A percentile compares a stretch with the other conserved stretches of the same genome.
Evolutionary conservation across 2,329 filamentous ascomycete genomes (phyloP).

Genomic region (Monilinia aucupariae): DNA sequence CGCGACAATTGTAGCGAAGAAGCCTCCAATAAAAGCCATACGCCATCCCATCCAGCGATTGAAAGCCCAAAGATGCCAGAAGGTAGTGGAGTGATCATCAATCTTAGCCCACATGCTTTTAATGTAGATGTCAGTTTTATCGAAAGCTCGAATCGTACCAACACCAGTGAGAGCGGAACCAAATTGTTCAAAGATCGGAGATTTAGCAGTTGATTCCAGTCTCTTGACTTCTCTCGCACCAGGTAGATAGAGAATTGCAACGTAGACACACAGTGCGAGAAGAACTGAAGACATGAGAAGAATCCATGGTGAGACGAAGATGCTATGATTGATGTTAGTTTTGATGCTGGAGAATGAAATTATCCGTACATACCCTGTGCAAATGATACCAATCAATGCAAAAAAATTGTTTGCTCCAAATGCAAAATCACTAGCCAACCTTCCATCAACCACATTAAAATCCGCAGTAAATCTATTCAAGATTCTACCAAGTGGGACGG

Average conservation of each 20-base stretch:
- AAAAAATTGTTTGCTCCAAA: conserved; percentile 57
- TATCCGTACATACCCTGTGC: conserved; percentile 50
- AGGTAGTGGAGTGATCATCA: conserved; percentile 61
- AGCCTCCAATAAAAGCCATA: conserved; percentile 62
- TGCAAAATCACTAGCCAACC: conserved; percentile 57
- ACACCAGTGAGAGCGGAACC: conserved; percentile 67
- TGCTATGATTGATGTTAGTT: conserved; percentile 29
- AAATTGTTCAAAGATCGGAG: conserved; percentile 76
- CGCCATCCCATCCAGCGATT: conserved; percentile 74
- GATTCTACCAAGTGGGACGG: conserved; percentile 69
- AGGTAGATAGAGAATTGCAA: conserved; percentile 59
- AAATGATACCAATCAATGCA: conserved; percentile 58
- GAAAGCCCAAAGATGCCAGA: conserved; percentile 65
- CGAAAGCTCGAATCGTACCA: conserved; percentile 69
- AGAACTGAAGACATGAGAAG: conserved; percentile 57
- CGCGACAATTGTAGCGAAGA: conserved; percentile 62
- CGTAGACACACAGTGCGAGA: conserved; percentile 51
- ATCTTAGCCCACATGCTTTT: conserved; percentile 64
- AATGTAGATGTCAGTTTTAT: conserved; percentile 61
- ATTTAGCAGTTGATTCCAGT: conserved; percentile 70
- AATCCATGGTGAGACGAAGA: conserved; percentile 63
- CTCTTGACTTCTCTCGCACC: conserved; percentile 71
- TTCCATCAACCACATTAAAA: conserved; percentile 67
- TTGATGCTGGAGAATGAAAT: conserved; percentile 42
- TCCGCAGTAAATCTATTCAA: conserved; percentile 75